Evolutionary conservation across 139 green algal species (phyloP).

Genomic region (Ulvella scutata): DNA sequence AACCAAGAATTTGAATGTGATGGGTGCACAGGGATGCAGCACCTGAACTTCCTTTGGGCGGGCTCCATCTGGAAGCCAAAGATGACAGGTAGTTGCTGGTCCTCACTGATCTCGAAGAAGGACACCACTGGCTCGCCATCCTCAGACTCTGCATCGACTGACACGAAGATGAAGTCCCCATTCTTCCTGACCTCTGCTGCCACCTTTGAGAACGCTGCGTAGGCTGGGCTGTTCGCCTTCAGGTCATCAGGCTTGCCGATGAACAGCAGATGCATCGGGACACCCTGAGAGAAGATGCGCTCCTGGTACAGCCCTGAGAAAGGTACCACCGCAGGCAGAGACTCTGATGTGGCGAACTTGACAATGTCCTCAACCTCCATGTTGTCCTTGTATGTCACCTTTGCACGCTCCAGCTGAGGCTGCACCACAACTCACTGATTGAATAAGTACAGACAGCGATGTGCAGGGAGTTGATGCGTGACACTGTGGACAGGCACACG

Average conservation of each 20-base stretch:
- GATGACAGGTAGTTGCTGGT: slow-evolving; percentile 21
- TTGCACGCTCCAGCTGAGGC: slow-evolving; percentile 7
- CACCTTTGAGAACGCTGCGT: slow-evolving; percentile 14
- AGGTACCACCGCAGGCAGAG: slow-evolving; percentile 48
- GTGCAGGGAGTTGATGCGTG: too few species aligned
- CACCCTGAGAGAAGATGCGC: slow-evolving; percentile 65
- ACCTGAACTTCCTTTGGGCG: background rate
- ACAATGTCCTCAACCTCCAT: slow-evolving; percentile 16
- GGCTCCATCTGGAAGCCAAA: slow-evolving; percentile 48
- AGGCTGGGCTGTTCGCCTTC: slow-evolving; percentile 8
- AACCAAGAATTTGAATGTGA: background rate
- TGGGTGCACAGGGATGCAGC: background rate
- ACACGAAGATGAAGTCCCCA: slow-evolving; percentile 39
- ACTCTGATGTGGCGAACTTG: slow-evolving; percentile 43
- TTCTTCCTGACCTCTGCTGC: slow-evolving; percentile 8
- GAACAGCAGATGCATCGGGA: slow-evolving; percentile 33
- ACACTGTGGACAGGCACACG: too few species aligned
- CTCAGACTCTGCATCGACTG: slow-evolving; percentile 19
- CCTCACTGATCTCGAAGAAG: slow-evolving; percentile 62
- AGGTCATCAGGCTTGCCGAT: slow-evolving; percentile 14
- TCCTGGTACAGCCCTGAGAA: slow-evolving; percentile 49
- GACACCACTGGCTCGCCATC: slow-evolving; percentile 41
- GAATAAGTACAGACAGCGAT: too few species aligned
- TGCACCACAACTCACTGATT: too few species aligned
- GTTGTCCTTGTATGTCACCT: slow-evolving; percentile 7